Evolutionary conservation across 2,329 filamentous ascomycete genomes (phyloP), one percentile per base, ranked within the genome.

Genomic region (Penicillium glabrum): DNA sequence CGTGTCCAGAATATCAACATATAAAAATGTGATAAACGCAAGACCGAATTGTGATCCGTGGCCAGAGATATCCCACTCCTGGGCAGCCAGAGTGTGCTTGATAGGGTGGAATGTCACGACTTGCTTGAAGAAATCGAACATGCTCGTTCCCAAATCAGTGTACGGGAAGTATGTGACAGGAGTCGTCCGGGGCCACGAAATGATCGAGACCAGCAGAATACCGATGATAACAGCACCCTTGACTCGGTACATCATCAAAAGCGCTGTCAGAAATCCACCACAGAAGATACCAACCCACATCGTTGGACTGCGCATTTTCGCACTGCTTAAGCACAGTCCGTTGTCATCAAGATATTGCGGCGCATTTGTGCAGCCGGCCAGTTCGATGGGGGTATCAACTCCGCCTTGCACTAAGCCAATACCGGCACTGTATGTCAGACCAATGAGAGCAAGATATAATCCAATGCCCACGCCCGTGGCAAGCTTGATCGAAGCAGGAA

Each of bases 201-300:
- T 91, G 74, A 96, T 88, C 61, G 88, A 91, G 55, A 96, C 91
- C 26, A 96, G 83, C 26, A 93, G 72, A 61, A 96, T 95, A 37
- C 91, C 91, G 35, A 85, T 83, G 66, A 96, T 92, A 67, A 96
- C 89, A 55, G 91, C 91, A 56, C 91, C 91, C 77, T 93, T 93
- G 74, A 96, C 85, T 21, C 90, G 87, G 74, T 91, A 96, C 79
- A 93, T 84, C 87, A 93, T 89, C 53, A 96, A 78, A 62, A 95
- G 77, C 31, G 88, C 87, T 1, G 91, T 96, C 14, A 33, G 27
- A 33, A 46, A 29, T 8, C 46, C 53, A 11, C 53, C 90, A 64
- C 89, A 90, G 79, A 96, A 95, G 66, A 96, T 92, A 37, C 91
- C 91, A 51, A 96, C 82, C 91, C 91, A 96, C 84, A 96, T 85